phyloP scores from a whole-genome alignment of 2,329 filamentous ascomycete genomes.

The Cytospora paraplurivora region DNA sequence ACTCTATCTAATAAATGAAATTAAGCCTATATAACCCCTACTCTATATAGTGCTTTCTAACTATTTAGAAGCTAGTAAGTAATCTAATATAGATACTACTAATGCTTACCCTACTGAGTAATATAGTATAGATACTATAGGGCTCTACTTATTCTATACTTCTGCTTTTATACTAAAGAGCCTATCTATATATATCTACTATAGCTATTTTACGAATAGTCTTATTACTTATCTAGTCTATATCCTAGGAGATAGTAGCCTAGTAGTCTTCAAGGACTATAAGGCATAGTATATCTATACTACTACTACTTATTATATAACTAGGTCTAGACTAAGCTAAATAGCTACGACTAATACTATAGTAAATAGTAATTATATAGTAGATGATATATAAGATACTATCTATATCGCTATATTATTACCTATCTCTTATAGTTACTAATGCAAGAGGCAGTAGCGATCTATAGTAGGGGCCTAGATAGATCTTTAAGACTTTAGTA shows the following conservation, averaged over 20 bases:
- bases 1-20: not conserved
- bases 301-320: not conserved
- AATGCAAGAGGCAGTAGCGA: not conserved
- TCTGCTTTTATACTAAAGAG: not conserved
- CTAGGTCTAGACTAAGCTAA: not conserved
- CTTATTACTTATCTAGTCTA: not conserved
- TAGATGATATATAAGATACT: not conserved
- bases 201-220: not conserved
- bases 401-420: not conserved
- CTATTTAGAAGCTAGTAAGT: not conserved
- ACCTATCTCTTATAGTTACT: not conserved
- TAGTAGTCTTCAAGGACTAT: not conserved
- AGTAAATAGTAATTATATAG: not conserved
- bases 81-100: not conserved
- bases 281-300: not conserved
- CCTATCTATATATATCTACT: not conserved
- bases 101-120: not conserved
- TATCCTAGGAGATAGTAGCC: not conserved
- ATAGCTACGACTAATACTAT: not conserved
- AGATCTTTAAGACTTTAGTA: not conserved
- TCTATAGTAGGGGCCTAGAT: not conserved
- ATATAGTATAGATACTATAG: not conserved
- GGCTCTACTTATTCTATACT: not conserved
- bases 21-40: not conserved
- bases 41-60: not conserved